Evolutionary conservation across 495 filamentous ascomycete genomes (phyloP), one percentile per base, ranked within the genome.

Genomic region (Lasiosphaeria hispida): DNA sequence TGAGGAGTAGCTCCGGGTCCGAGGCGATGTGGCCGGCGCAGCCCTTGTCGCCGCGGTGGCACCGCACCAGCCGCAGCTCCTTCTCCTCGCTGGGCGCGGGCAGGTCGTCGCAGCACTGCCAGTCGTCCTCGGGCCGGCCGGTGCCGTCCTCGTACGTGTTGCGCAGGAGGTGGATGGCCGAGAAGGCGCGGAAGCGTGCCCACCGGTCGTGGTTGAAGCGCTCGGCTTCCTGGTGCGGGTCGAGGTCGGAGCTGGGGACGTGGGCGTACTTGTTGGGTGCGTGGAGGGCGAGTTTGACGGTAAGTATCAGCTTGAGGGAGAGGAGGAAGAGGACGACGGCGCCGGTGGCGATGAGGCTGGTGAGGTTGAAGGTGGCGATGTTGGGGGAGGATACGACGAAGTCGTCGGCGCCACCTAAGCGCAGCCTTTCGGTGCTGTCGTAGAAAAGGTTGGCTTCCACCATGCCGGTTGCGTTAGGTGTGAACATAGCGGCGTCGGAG

Each of bases 141-240:
- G 44, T 57, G 33, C 55, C 55, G 19, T 48, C 55, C 23, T 57
- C 55, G 45, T 57, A 57, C 1, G 55, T 50, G 23, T 57, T 57
- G 9, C 55, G 55, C 11, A 57, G 55, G 10, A 57, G 44, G 18
- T 57, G 43, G 44, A 57, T 30, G 35, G 55, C 55, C 1, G 55
- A 57, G 23, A 57, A 57, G 15, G 55, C 55, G 11, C 45, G 37
- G 55, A 57, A 57, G 36, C 55, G 55, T 4, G 55, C 55, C 55
- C 55, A 57, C 7, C 55, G 55, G 38, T 57, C 45, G 11, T 57
- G 38, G 15, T 57, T 57, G 53, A 56, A 47, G 41, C 34, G 43
- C 10, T 30, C 17, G 1, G 37, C 17, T 45, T 48, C 43, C 34
- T 45, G 53, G 17, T 56, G 40, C 10, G 55, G 55, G 45, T 57